Base-by-base conservation (phyloP, 2,329 filamentous ascomycete genomes). In the Trichoderma atrobrunneum region DNA sequence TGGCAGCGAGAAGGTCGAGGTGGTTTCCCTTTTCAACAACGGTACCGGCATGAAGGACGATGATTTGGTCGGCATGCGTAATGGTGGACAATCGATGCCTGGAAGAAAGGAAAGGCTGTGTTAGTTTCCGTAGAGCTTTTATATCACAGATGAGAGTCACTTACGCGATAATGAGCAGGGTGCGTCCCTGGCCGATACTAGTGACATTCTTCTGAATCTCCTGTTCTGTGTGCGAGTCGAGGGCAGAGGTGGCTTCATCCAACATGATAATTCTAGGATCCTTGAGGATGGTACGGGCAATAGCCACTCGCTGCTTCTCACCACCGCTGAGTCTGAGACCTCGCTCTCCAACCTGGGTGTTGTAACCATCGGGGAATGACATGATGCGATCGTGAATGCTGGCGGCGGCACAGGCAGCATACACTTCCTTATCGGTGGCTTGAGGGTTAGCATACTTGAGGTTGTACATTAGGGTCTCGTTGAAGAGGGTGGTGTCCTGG, bases 401-500 rank as follows among this genome's bases (percentile, higher is more conserved):
- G 21, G 95, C 94, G 28, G 94, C 94, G 74, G 89, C 88, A 80
- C 94, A 97, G 14, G 95, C 95, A 59, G 89, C 89, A 77, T 90
- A 92, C 2, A 97, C 90, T 32, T 97, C 90, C 76, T 95, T 92
- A 72, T 97, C 91, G 0, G 92, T 92, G 12, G 92, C 94, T 32
- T 87, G 82, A 57, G 93, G 93, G 75, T 95, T 95, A 73, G 95
- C 94, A 79, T 98, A 97, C 80, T 91, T 92, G 73, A 98, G 85
- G 79, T 98, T 98, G 84, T 97, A 97, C 93, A 97, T 96, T 74
- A 98, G 84, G 1, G 92, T 92, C 80, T 97, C 95, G 80, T 97
- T 97, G 87, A 98, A 98, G 59, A 98, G 86, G 7, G 97, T 93
- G 5, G 95, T 98, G 78, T 99, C 96, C 81, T 99, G 96, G 1